Percentiles rank a stretch among this genome's conserved stretches.
phyloP scores from a whole-genome alignment of 2,329 filamentous ascomycete genomes.

The Escovopsis sp. region DNA sequence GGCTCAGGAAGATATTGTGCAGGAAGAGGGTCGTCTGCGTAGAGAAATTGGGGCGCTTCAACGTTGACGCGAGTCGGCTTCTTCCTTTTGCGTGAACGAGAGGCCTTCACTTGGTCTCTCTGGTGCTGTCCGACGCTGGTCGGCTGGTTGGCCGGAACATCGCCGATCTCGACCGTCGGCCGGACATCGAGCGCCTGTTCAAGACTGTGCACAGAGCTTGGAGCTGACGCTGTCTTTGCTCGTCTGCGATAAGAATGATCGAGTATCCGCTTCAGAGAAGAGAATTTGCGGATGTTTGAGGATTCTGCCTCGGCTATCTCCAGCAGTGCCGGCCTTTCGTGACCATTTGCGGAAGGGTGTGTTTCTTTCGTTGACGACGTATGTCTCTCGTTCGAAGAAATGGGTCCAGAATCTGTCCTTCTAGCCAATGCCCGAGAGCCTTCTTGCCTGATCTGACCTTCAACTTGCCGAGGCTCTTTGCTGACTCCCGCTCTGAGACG shows the following conservation, averaged over 20 bases:
- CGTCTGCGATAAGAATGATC: constrained; percentile 36
- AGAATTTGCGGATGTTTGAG: constrained; percentile 25
- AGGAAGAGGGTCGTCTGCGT: constrained; percentile 36
- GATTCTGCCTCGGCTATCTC: constrained; percentile 29
- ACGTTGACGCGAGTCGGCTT: constrained; percentile 31
- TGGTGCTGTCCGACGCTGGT: neutral
- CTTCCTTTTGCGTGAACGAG: constrained; percentile 27
- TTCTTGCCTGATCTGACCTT: constrained; percentile 14
- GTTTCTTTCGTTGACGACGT: neutral
- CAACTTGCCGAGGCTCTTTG: constrained; percentile 12
- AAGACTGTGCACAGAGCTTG: constrained; percentile 1
- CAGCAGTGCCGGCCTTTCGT: constrained; percentile 36
- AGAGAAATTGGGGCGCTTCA: constrained; percentile 35
- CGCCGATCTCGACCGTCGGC: neutral
- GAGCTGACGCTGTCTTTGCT: constrained; percentile 13
- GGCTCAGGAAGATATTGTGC: constrained; percentile 3
- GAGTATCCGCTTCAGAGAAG: constrained; percentile 34
- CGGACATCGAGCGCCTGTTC: neutral
- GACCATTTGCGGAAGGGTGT: neutral
- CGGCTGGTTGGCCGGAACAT: neutral
- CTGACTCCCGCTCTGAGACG: neutral
- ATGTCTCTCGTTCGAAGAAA: neutral
- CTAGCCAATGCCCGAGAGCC: constrained; percentile 10
- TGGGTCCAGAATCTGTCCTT: constrained; percentile 1
- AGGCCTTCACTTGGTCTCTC: constrained; percentile 1